Evolutionary conservation across 1,139 yeast genomes (phyloP), one percentile per base, ranked within the genome.

Genomic region (Blastobotrys aristatus): DNA sequence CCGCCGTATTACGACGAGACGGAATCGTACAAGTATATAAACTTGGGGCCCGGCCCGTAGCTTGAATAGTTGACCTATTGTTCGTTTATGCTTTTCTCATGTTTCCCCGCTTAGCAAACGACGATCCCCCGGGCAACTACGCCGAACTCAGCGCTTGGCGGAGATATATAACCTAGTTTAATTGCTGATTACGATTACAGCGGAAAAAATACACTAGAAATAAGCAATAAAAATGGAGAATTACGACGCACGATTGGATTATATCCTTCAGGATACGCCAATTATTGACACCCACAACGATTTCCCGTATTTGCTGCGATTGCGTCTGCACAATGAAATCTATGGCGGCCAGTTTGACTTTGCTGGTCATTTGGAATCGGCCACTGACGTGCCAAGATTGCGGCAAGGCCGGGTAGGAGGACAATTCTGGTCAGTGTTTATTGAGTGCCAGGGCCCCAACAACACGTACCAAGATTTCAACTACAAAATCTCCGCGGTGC

Each of bases 401-500:
- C 34, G 46, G n/a, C 45, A 53, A 43, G 57, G 57, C 13, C 39
- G 52, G 14, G 20, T 53, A 8, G 57, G 57, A 4, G 53, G 48
- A 14, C 57, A 53, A 40, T 53, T 53, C 41, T 53, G 53, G 50
- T 44, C 50, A 10, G 53, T 53, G 5, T 53, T 52, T 35, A 46
- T 52, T 5, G 52, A 49, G 14, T 53, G 56, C 45, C 37, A 48
- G 40, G 31, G 16, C 39, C 14, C 16, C 16, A 50, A 52, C 34
- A 50, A 43, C 7, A 17, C 37, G 20, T 47, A 52, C 40, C 54
- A 46, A 40, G 57, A 52, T 41, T 54, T 50, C 45, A 52, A 53
- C 35, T 31, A 26, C 29, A 47, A 50, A 13, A 50, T 47, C 40
- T 41, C 48, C 18, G 72, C 70, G 1, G 78, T 76, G 2, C 61